These are phyloP conservation scores for Ceratocystis cacaofunesta DNA, from an alignment of 2,329 filamentous ascomycete species.

Conservation along the genomic window DNA sequence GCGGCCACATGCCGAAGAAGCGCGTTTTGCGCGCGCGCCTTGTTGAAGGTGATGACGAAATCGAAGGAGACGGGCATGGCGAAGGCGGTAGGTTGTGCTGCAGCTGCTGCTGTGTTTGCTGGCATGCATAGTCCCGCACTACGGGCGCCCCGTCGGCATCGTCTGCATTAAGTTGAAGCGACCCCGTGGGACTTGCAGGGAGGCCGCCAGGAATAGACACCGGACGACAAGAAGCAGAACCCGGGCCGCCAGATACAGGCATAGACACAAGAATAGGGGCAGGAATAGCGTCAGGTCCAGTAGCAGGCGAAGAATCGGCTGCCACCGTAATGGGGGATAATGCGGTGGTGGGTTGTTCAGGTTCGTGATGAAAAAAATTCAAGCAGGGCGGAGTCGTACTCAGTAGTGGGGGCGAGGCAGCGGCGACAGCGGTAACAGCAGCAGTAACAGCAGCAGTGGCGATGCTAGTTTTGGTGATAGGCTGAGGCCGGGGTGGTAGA, in stretches of 20 bases:
- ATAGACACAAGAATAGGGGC: not conserved
- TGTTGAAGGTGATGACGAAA: not conserved
- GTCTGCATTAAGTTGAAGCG: not conserved
- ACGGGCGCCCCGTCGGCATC: not conserved
- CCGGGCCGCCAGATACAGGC: not conserved
- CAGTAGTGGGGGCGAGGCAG: not conserved
- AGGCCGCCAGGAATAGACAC: not conserved
- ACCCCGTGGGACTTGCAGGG: not conserved
- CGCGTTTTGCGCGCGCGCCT: not conserved
- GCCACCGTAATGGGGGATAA: not conserved
- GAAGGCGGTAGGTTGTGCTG: conserved; percentile 2
- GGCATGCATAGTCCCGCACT: not conserved
- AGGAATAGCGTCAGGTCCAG: not conserved
- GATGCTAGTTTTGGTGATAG: not conserved
- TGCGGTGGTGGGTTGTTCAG: conserved; percentile 6
- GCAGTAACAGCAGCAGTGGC: not conserved
- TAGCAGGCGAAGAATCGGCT: not conserved
- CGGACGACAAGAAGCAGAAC: not conserved
- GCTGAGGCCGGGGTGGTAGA: not conserved
- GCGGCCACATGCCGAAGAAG: conserved; percentile 3
- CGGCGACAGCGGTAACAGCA: not conserved
- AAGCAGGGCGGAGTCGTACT: not conserved
- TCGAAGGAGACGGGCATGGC: not conserved
- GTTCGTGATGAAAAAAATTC: conserved; percentile 4
- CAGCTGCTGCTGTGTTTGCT: not conserved